A percentile compares a stretch with the other conserved stretches of the same genome.
Evolutionary conservation across 2,329 filamentous ascomycete species (phyloP).

Genomic region (Calonectria montana): DNA sequence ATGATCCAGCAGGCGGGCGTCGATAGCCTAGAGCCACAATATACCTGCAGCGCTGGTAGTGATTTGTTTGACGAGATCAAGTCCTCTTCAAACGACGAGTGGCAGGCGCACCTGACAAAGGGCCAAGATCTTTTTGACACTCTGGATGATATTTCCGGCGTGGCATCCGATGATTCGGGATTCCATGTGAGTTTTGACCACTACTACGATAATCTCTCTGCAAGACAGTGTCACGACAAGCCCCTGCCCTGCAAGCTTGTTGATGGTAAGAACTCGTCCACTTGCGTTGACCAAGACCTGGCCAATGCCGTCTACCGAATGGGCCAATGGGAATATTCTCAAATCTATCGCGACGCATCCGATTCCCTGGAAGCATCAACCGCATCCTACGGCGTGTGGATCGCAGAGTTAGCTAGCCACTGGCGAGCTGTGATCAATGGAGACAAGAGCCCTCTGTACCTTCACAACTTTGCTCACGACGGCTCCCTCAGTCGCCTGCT

Average conservation of each 20-base stretch:
- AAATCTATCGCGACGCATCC: constrained; percentile 77
- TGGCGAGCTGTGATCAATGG: constrained; percentile 65
- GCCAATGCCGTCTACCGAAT: constrained; percentile 80
- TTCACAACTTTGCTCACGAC: constrained; percentile 86
- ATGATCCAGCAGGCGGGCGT: constrained; percentile 63
- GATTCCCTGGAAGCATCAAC: constrained; percentile 71
- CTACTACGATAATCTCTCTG: constrained; percentile 87
- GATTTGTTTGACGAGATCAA: constrained; percentile 57
- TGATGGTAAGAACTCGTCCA: constrained; percentile 55
- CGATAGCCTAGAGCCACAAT: constrained; percentile 81
- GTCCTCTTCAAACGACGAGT: constrained; percentile 58
- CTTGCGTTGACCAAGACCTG: constrained; percentile 71
- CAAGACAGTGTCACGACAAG: constrained; percentile 80
- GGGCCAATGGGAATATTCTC: constrained; percentile 84
- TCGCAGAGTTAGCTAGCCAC: constrained; percentile 77
- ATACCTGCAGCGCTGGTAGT: constrained; percentile 69
- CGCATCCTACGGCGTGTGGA: constrained; percentile 76
- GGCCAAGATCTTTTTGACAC: constrained; percentile 65
- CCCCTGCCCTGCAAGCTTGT: constrained; percentile 75
- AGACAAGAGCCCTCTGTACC: constrained; percentile 60
- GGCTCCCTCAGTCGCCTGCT: constrained; percentile 76
- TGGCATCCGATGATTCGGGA: constrained; percentile 63
- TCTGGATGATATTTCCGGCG: constrained; percentile 77
- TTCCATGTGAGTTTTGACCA: constrained; percentile 83
- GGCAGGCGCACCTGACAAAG: constrained; percentile 72